Percentiles rank a stretch among this genome's conserved stretches.
Evolutionary conservation across 768 basidiomycete genomes (phyloP).

Genomic region (Russula abietina): DNA sequence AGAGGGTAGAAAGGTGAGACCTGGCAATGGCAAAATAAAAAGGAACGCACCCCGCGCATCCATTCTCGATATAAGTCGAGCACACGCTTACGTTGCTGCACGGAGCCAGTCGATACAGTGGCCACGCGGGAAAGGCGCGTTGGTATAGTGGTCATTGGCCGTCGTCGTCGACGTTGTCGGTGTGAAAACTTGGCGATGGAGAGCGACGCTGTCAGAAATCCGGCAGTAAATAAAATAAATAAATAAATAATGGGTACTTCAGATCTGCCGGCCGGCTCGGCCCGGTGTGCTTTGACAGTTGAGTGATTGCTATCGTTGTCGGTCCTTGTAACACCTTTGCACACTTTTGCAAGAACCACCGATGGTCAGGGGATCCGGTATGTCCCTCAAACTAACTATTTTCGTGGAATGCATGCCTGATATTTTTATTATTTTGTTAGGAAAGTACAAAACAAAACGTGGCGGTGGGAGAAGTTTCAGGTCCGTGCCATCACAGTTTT

Average conservation of each 20-base stretch:
- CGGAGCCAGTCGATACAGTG: conserved; percentile 48
- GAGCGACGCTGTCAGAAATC: neutral
- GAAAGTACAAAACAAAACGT: conserved; percentile 40
- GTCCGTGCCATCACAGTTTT: conserved; percentile 9
- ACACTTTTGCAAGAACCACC: neutral
- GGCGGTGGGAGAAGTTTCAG: conserved; percentile 42
- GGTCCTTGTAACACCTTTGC: too few relatives aligned
- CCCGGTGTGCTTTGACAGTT: neutral
- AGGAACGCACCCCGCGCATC: conserved; percentile 76
- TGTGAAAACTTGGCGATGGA: neutral
- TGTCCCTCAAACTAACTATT: neutral
- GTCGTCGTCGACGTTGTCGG: neutral
- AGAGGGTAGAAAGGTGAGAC: neutral
- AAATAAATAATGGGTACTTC: neutral
- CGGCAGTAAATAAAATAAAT: neutral
- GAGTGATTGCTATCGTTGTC: neutral
- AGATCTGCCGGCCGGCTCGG: neutral
- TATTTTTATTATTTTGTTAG: conserved; percentile 11
- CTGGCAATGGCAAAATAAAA: conserved; percentile 1
- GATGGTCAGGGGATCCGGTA: conserved; percentile 13
- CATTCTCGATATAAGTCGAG: conserved; percentile 85
- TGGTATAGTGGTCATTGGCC: conserved; percentile 76
- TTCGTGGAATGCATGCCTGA: neutral
- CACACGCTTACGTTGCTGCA: conserved; percentile 61
- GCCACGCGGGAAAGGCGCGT: conserved; percentile 74